phyloP scores from a whole-genome alignment of 805 yeast species.

The Myxozyma neotropica region DNA sequence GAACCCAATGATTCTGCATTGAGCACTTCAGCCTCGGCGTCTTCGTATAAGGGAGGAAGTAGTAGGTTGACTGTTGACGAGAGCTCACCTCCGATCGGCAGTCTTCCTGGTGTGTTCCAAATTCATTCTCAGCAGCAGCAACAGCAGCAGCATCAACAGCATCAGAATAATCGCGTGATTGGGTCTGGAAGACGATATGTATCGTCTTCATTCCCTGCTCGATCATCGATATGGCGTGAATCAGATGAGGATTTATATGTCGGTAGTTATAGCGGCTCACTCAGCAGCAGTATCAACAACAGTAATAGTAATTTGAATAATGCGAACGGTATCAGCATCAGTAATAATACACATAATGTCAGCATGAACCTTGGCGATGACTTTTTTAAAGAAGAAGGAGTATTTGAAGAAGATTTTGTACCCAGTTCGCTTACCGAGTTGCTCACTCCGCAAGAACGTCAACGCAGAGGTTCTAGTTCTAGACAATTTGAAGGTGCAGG shows the following conservation, averaged over 20 bases:
- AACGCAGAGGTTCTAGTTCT: conserved; percentile 58
- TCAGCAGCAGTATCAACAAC: not conserved
- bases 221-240: conserved; percentile 29
- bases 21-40: too few relatives aligned
- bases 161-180: not conserved
- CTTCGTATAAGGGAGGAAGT: not conserved
- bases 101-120: too few relatives aligned
- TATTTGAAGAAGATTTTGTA: conserved; percentile 72
- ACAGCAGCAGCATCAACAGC: conserved; percentile 1
- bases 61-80: too few relatives aligned
- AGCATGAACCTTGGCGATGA: not conserved
- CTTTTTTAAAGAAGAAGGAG: conserved; percentile 35
- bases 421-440: conserved; percentile 81
- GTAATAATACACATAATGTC: not conserved
- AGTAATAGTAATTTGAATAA: too few relatives aligned
- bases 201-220: conserved; percentile 33
- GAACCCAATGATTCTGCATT: conserved; percentile 1
- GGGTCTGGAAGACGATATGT: conserved; percentile 22
- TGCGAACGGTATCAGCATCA: too few relatives aligned
- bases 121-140: not conserved
- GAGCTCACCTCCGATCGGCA: too few relatives aligned
- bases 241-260: conserved; percentile 4
- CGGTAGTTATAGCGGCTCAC: not conserved
- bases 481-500: not conserved
- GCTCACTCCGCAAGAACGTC: conserved; percentile 76